Evolutionary conservation across 257 asterid species (phyloP), one percentile per base, ranked within the genome.

Genomic region (Scutellaria minor): DNA sequence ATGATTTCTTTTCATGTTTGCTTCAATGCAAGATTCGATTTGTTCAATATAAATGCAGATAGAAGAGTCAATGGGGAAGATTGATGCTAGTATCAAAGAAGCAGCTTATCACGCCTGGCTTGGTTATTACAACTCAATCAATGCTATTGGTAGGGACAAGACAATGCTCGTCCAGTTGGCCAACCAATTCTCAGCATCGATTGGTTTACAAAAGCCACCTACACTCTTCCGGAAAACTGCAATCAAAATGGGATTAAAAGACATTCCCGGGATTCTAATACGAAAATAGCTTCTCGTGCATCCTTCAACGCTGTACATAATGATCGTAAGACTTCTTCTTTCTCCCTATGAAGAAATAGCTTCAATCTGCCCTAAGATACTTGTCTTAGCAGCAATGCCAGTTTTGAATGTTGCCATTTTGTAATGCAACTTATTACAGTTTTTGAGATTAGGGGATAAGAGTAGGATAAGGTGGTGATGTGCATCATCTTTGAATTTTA

Each of bases 31-130:
- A 47, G 62, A 47, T 63, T 55, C 56, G 50, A 15, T 13, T 42
- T 24, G 20, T 67, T 62, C 6, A 31, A 63, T 45, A 42, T 12
- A 24, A 66, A 27, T 83, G 83, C 83, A 91, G 98, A 77, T 94
- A 54, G 83, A 85, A 68, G 88, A 79, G 64, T 83, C 87, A 4
- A 72, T 91, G 84, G 74, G 64, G 41, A 89, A 81, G 81, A 77
- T 94, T 2, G 98, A 94, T 40, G 53, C 81, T 4, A 90, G 90
- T 24, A 62, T 87, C 47, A 94, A 88, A 77, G 98, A 94, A 84
- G 89, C 93, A 62, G 96, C 96, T 22, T 94, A 88, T 82, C 96
- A 85, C 68, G 82, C 95, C 1, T 94, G 98, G 97, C 96, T 91
- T 2, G 96, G 97, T n/a, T 94, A 89, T 71, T 94, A 91, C 20